Evolutionary conservation across 108 stramenopile species (phyloP).

Genomic region (Nitzschia sp.): DNA sequence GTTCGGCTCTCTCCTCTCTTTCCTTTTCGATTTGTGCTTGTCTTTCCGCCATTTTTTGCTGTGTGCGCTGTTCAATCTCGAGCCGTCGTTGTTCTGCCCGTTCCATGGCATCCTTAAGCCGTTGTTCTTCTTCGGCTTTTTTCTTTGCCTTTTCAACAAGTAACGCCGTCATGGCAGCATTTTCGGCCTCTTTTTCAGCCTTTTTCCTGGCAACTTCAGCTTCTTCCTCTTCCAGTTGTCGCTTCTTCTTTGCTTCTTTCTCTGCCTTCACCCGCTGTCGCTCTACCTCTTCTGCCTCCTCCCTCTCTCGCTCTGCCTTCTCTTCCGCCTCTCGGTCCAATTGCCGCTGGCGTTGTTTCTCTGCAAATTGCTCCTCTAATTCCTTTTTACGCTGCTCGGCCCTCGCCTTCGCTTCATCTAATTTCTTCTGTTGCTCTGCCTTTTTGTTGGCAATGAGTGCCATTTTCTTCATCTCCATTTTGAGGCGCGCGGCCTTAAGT

Average conservation of each 20-base stretch:
- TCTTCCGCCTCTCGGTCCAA: constrained; percentile 1
- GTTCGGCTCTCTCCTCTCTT: neutral
- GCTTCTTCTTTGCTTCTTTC: constrained; percentile 6
- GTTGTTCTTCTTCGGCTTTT: constrained; percentile 10
- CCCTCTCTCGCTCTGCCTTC: constrained; percentile 1
- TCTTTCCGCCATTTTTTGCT: constrained; percentile 10
- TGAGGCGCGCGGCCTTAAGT: neutral
- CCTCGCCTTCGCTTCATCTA: constrained; percentile 11
- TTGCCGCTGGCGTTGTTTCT: constrained; percentile 3
- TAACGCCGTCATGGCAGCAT: neutral
- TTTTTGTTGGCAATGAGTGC: constrained; percentile 15
- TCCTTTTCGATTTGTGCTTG: constrained; percentile 12
- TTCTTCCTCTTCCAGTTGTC: neutral
- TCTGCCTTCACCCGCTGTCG: neutral
- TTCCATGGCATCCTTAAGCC: constrained; percentile 5
- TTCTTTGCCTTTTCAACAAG: constrained; percentile 13
- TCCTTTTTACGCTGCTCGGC: constrained; percentile 12
- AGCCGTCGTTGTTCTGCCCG: constrained; percentile 1
- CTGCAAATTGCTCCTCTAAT: constrained; percentile 5
- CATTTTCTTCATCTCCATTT: constrained; percentile 9
- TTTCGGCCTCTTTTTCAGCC: neutral
- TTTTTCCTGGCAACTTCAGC: neutral
- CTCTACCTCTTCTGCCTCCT: constrained; percentile 5
- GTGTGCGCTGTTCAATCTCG: constrained; percentile 5
- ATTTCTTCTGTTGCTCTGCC: constrained; percentile 9